A percentile compares a stretch with the other conserved stretches of the same genome.
Evolutionary conservation across 2,329 filamentous ascomycete genomes (phyloP).

Genomic region (Zymoseptoria pseudotritici): DNA sequence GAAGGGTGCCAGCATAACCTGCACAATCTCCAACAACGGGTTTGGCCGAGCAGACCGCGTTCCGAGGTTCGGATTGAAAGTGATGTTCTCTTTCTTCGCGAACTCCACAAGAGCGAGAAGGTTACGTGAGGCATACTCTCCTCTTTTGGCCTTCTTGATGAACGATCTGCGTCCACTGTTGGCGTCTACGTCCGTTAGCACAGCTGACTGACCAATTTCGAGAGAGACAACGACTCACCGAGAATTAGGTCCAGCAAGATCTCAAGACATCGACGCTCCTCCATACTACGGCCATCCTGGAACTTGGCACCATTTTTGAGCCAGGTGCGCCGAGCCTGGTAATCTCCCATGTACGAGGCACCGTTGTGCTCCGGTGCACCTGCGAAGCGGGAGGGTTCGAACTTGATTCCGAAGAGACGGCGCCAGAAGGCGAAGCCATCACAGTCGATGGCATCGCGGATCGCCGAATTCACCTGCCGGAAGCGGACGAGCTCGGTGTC

Average conservation of each 20-base stretch:
- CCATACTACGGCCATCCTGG: conserved; percentile 14
- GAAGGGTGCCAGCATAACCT: conserved; percentile 26
- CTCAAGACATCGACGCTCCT: conserved; percentile 31
- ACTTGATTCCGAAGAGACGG: conserved; percentile 35
- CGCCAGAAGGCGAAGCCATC: conserved; percentile 42
- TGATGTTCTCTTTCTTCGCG: conserved; percentile 2
- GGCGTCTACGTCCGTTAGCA: not conserved
- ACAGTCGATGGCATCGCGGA: conserved; percentile 34
- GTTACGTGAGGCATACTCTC: not conserved
- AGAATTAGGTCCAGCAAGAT: conserved; percentile 38
- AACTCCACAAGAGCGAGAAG: conserved; percentile 1
- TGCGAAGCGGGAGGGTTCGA: conserved; percentile 29
- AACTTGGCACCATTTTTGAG: conserved; percentile 24
- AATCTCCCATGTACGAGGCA: conserved; percentile 29
- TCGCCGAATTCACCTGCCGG: conserved; percentile 33
- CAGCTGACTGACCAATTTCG: not conserved
- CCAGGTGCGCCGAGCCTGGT: conserved; percentile 27
- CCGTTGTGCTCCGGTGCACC: conserved; percentile 17
- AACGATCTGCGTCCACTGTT: not conserved
- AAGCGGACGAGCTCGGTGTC: conserved; percentile 41
- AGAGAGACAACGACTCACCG: conserved; percentile 29
- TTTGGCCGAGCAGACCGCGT: not conserved
- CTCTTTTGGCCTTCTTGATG: not conserved
- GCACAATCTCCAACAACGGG: conserved; percentile 20
- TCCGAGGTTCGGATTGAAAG: not conserved